These are phyloP conservation scores for Zygosaccharomyces pseudobailii DNA, from an alignment of 1,139 yeast genomes.

Conservation along the genomic window DNA sequence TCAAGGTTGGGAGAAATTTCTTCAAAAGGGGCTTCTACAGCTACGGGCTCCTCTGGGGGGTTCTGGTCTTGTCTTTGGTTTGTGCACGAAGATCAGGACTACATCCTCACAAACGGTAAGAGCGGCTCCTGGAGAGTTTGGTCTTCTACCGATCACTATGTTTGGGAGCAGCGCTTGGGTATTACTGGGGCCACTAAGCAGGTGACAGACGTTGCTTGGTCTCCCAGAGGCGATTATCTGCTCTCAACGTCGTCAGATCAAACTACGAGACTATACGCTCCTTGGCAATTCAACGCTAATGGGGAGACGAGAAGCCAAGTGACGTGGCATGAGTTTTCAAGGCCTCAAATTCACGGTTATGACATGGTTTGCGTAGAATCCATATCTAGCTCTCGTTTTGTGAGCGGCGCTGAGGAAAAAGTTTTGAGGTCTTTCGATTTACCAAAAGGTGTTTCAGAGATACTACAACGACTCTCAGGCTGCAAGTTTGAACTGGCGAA, in stretches of 20 bases:
- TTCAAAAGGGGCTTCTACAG: conserved; percentile 95
- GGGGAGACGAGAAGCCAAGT: conserved; percentile 28
- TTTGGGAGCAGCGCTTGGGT: conserved; percentile 56
- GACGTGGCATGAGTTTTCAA: conserved; percentile 85
- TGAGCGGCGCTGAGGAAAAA: conserved; percentile 96
- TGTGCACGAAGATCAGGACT: conserved; percentile 40
- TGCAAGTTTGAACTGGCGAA: conserved; percentile 33
- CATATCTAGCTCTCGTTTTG: conserved; percentile 57
- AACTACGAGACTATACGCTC: conserved; percentile 79
- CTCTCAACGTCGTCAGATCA: conserved; percentile 83
- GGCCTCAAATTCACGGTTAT: conserved; percentile 98
- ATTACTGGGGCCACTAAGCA: conserved; percentile 73
- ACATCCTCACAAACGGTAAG: conserved; percentile 74
- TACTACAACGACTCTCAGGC: conserved; percentile 54
- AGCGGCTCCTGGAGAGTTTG: conserved; percentile 92
- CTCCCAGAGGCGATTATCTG: conserved; percentile 59
- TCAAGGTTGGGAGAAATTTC: conserved; percentile 86
- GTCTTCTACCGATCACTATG: conserved; percentile 38
- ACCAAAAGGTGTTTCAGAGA: conserved; percentile 70
- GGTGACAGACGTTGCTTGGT: conserved; percentile 81
- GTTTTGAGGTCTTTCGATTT: conserved; percentile 83
- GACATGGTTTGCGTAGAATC: conserved; percentile 86
- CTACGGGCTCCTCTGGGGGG: conserved; percentile 97
- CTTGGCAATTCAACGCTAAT: conserved; percentile 42
- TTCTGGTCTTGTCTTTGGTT: conserved; percentile 92